Conservation (phyloP, 2,329 filamentous ascomycete genomes). For the Beauveria varroae region DNA sequence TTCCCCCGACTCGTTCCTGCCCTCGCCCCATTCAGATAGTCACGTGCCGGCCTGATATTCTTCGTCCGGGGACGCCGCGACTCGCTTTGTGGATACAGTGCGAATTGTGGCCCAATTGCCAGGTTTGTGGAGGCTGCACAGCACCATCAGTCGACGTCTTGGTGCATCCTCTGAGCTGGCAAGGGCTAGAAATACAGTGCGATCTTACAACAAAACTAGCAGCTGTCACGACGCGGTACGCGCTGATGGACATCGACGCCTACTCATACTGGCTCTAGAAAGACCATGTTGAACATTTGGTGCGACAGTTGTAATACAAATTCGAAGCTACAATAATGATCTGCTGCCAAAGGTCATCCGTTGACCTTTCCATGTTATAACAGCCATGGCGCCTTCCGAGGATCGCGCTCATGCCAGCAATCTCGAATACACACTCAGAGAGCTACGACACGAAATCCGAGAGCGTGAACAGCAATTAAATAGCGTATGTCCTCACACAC, state of each 20-base stretch:
- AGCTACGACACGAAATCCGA: constrained; percentile 52
- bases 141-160: not conserved
- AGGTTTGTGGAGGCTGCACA: not conserved
- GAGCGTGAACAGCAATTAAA: constrained; percentile 45
- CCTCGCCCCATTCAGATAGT: not conserved
- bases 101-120: not conserved
- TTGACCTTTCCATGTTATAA: not conserved
- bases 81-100: not conserved
- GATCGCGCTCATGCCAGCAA: constrained; percentile 32
- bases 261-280: too few relatives aligned
- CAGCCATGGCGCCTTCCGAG: constrained; percentile 17
- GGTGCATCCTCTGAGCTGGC: not conserved
- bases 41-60: not conserved
- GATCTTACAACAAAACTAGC: not conserved
- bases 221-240: not conserved
- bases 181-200: not conserved
- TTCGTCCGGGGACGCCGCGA: not conserved
- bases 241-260: not conserved
- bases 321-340: not conserved
- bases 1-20: not conserved
- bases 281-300: not conserved
- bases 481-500: constrained; percentile 27
- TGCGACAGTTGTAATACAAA: not conserved
- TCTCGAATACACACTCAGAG: constrained; percentile 59
- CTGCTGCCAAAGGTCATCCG: not conserved